Evolutionary conservation across 2,329 filamentous ascomycete species (phyloP).

Genomic region (Plenodomus tracheiphilus): DNA sequence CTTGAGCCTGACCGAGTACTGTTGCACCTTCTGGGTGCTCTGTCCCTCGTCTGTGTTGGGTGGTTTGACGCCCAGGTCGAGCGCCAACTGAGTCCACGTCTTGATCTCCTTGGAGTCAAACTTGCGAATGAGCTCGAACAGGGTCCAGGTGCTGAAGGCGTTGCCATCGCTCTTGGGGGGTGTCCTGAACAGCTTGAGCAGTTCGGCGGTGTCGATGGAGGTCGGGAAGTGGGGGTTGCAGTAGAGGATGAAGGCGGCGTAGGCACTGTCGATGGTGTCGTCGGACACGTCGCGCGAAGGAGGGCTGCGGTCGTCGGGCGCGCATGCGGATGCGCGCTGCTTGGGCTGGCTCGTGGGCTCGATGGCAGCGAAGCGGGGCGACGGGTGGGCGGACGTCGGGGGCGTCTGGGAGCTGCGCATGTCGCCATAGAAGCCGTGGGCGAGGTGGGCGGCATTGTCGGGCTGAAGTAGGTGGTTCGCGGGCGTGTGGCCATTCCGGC

Average conservation of each 20-base stretch:
- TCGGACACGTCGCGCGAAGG: slow-evolving; percentile 71
- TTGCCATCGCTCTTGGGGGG: slow-evolving; percentile 89
- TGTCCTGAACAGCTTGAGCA: slow-evolving; percentile 75
- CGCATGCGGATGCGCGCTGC: slow-evolving; percentile 34
- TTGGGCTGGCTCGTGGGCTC: slow-evolving; percentile 43
- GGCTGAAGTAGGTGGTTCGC: slow-evolving; percentile 41
- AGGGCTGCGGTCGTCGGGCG: slow-evolving; percentile 57
- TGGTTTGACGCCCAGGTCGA: slow-evolving; percentile 85
- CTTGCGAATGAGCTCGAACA: slow-evolving; percentile 78
- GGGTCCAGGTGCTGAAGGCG: slow-evolving; percentile 73
- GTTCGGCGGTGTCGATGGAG: slow-evolving; percentile 68
- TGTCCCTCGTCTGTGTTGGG: slow-evolving; percentile 81
- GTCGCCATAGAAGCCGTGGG: slow-evolving; percentile 44
- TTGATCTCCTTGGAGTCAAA: slow-evolving; percentile 83
- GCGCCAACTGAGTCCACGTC: slow-evolving; percentile 87
- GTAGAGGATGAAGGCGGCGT: slow-evolving; percentile 82
- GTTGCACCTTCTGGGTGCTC: slow-evolving; percentile 90
- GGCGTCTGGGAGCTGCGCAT: slow-evolving; percentile 44
- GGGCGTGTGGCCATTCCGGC: slow-evolving; percentile 42
- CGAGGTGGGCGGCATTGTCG: slow-evolving; percentile 39
- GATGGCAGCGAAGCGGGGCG: slow-evolving; percentile 43
- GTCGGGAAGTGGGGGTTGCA: slow-evolving; percentile 81
- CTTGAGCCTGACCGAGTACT: slow-evolving; percentile 91
- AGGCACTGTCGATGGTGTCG: slow-evolving; percentile 77
- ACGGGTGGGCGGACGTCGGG: slow-evolving; percentile 43